A percentile compares a stretch with the other conserved stretches of the same genome.
phyloP scores from a whole-genome alignment of 208 protist genomes.

The Novymonas esmeraldas region DNA sequence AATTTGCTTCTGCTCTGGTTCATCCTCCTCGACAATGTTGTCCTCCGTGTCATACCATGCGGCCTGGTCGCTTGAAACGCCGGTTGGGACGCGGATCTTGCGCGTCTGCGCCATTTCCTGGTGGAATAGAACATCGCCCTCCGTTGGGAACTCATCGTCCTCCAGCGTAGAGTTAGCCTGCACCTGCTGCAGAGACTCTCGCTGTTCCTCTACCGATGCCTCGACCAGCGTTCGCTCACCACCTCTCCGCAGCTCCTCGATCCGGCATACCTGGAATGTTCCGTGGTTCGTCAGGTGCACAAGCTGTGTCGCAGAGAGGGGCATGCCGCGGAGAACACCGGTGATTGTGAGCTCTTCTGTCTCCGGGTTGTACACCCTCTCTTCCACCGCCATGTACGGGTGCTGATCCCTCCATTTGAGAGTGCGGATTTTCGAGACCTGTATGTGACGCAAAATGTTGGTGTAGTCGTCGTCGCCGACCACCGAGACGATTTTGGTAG shows the following conservation, averaged over 20 bases:
- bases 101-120: slow-evolving; percentile 32
- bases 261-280: slow-evolving; percentile 82
- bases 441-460: slow-evolving; percentile 63
- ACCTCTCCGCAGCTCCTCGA: slow-evolving; percentile 30
- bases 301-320: slow-evolving; percentile 77
- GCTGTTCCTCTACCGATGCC: slow-evolving; percentile 47
- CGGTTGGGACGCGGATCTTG: slow-evolving; percentile 71
- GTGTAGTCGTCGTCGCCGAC: slow-evolving; percentile 47
- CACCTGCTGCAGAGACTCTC: slow-evolving; percentile 76
- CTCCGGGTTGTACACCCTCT: slow-evolving; percentile 43
- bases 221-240: slow-evolving; percentile 51
- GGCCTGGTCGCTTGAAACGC: slow-evolving; percentile 72
- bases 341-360: slow-evolving; percentile 62
- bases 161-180: slow-evolving; percentile 81
- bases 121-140: slow-evolving; percentile 73
- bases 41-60: slow-evolving; percentile 81
- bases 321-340: slow-evolving; percentile 74
- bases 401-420: slow-evolving; percentile 88
- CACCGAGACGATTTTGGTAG: slow-evolving; percentile 67
- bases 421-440: slow-evolving; percentile 66
- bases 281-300: slow-evolving; percentile 90
- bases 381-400: slow-evolving; percentile 81
- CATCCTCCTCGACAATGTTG: slow-evolving; percentile 36
- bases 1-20: slow-evolving; percentile 12
- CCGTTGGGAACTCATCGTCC: slow-evolving; percentile 67